Conservation (phyloP, 2,329 filamentous ascomycete genomes). For the Sclerotinia subarctica region DNA sequence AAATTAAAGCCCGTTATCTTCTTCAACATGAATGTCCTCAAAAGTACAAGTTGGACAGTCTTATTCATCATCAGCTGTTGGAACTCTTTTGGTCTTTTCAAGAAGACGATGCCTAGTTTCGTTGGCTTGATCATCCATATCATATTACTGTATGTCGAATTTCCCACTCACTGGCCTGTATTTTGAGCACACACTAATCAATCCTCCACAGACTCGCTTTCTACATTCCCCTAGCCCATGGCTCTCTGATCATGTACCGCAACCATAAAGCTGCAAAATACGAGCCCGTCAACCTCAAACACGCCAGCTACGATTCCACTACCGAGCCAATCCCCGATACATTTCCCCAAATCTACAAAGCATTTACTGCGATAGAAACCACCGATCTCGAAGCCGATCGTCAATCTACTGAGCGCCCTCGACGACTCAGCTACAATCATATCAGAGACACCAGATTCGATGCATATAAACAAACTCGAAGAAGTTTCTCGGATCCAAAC, state of each 20-base stretch:
- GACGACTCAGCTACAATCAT: constrained; percentile 27
- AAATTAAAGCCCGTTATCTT: constrained; percentile 31
- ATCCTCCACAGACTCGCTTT: constrained; percentile 27
- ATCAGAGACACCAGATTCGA: constrained; percentile 29
- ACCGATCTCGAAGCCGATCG: constrained; percentile 11
- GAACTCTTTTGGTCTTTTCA: neutral
- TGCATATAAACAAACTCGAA: constrained; percentile 22
- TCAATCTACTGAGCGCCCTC: neutral
- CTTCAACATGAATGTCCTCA: constrained; percentile 30
- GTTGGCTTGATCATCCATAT: constrained; percentile 25
- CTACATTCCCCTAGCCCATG: constrained; percentile 33
- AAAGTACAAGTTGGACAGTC: constrained; percentile 27
- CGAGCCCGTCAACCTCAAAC: constrained; percentile 10
- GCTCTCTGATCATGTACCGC: constrained; percentile 28
- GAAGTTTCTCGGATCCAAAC: constrained; percentile 14
- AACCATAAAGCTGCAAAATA: constrained; percentile 15
- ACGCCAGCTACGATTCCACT: neutral
- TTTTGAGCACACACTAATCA: neutral
- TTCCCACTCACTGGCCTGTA: neutral
- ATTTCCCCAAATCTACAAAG: constrained; percentile 17
- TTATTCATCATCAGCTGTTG: constrained; percentile 28
- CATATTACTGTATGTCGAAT: constrained; percentile 26
- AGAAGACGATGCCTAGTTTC: constrained; percentile 10
- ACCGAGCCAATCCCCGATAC: neutral
- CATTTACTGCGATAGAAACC: constrained; percentile 15